Percentiles rank a stretch among this genome's conserved stretches.
Conservation (phyloP, 176 grass and related monocot genomes). For the Luzula sylvatica region DNA sequence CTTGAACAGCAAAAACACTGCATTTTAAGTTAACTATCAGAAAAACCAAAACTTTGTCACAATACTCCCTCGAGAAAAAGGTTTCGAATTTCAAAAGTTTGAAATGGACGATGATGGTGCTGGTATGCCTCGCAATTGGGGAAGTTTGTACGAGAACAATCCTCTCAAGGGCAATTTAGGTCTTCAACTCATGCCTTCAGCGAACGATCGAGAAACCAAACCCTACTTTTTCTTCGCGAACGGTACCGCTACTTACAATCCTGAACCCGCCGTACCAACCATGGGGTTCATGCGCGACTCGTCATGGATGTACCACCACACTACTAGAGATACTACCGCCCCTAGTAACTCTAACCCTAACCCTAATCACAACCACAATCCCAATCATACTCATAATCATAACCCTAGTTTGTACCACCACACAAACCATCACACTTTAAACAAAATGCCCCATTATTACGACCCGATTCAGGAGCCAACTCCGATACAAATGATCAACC, state of each 20-base stretch:
- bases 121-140: slow-evolving; percentile 9
- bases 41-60: too few species aligned
- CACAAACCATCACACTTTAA: slow-evolving; percentile 8
- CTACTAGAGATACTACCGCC: background rate
- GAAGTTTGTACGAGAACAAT: background rate
- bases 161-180: background rate
- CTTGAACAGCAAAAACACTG: slow-evolving; percentile 1
- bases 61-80: too few species aligned
- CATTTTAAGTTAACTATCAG: background rate
- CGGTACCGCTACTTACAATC: background rate
- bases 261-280: slow-evolving; percentile 1
- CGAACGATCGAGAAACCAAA: slow-evolving; percentile 11
- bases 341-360: slow-evolving; percentile 4
- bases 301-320: background rate
- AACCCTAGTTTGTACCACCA: slow-evolving; percentile 4
- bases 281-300: slow-evolving; percentile 9
- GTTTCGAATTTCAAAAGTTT: slow-evolving; percentile 1
- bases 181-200: slow-evolving; percentile 11
- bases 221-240: slow-evolving; percentile 14
- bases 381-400: slow-evolving; percentile 7
- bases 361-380: slow-evolving; percentile 2
- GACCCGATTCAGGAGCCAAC: slow-evolving; percentile 5
- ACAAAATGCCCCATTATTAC: slow-evolving; percentile 18
- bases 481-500: slow-evolving; percentile 15
- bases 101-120: slow-evolving; percentile 17